Conservation (phyloP, 345 rosid genomes). For the Salix suchowensis region DNA sequence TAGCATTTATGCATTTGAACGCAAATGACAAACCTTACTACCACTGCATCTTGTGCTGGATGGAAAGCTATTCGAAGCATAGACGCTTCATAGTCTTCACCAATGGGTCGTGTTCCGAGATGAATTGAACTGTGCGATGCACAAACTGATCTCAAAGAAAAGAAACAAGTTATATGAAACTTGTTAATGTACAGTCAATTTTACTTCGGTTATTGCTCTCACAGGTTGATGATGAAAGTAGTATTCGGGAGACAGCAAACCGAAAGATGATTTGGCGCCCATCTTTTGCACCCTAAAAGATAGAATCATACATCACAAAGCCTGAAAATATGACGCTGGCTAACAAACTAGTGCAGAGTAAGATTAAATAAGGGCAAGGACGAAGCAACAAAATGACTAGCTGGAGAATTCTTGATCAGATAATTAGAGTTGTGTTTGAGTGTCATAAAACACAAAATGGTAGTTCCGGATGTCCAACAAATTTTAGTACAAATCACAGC, state of each 20-base stretch:
- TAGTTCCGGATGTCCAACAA: not conserved
- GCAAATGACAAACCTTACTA: not conserved
- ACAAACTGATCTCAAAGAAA: not conserved
- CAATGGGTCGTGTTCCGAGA: not conserved
- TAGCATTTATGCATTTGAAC: not conserved
- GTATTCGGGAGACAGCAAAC: too few species aligned
- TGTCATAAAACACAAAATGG: not conserved
- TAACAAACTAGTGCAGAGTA: not conserved
- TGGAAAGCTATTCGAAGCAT: not conserved
- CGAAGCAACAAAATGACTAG: not conserved
- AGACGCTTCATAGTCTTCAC: not conserved
- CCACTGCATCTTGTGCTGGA: not conserved
- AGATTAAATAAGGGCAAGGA: not conserved
- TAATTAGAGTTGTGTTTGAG: not conserved
- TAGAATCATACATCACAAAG: not conserved
- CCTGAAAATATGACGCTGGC: not conserved
- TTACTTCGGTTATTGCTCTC: too few species aligned
- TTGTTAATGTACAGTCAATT: too few species aligned
- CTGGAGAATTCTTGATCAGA: not conserved
- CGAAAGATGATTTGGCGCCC: not conserved
- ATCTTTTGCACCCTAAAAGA: not conserved
- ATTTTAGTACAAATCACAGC: not conserved
- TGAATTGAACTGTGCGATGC: not conserved
- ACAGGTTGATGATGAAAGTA: too few species aligned
- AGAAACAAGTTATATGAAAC: not conserved